Evolutionary conservation across 331 rosid species (phyloP), one percentile per base, ranked within the genome.

Genomic region (Dryas integrifolia): DNA sequence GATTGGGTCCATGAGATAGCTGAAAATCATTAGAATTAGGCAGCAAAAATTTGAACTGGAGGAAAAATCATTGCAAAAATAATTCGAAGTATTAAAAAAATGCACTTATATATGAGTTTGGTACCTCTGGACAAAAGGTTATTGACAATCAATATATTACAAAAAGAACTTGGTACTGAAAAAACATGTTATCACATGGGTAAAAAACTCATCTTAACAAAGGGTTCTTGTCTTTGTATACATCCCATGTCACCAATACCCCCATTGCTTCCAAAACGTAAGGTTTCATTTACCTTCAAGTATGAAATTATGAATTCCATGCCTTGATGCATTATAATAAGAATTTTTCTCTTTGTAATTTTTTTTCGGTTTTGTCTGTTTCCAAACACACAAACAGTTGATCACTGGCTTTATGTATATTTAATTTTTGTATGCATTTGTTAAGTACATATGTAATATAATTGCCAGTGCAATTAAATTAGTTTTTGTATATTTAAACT

Each of bases 1-100:
- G 93, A 71, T 84, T 87, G 73, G 92, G 76, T 72, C 85, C 86
- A 56, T 67, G 82, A 59, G 92, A 84, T 72, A 55, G 77, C 99
- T 95, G 82, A 89, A 81, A 73, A 35, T 70, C 69, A 75, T 49
- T 70, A 74, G 51, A 39, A 76, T 69, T 50, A 80, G 52, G 66
- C 26, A 78, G 70, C 58, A 56, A 55, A 77, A 58, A 5, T 55
- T 38, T 57, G 18, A 73, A 30, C 49, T 10, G 75, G 52, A 21
- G 24, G 52, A 18, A 6, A 46, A 39, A 21, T 39, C 10, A 55
- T 15, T 56, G 61, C 56, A 43, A 7, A 7, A 57, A n/a, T 11
- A 45, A 47, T 30, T 46, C 48, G 46, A 46, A 18, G 58, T 35
- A 44, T 2, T 24, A 72, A 45, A 45, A 18, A 64, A 8, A 30